Conservation (phyloP, 2,329 filamentous ascomycete genomes). For the Ceratocystis cacaofunesta region DNA sequence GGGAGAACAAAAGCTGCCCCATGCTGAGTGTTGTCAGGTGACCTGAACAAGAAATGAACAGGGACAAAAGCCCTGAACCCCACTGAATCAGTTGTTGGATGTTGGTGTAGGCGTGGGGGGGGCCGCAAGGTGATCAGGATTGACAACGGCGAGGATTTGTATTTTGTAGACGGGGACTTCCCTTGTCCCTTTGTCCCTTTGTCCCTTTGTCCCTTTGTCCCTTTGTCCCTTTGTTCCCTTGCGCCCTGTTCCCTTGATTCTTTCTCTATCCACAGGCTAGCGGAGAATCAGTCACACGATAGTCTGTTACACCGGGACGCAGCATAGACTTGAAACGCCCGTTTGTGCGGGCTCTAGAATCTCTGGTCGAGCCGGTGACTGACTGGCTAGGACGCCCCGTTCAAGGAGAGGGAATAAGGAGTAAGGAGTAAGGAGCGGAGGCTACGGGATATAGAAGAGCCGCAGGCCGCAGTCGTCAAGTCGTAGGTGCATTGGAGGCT, state of each 20-base stretch:
- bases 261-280: not conserved
- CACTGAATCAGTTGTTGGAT: not conserved
- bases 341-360: not conserved
- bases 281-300: not conserved
- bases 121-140: not conserved
- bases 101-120: not conserved
- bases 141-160: not conserved
- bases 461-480: not conserved
- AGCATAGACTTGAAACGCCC: not conserved
- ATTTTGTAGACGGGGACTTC: not conserved
- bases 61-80: not conserved
- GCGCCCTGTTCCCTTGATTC: not conserved
- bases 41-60: not conserved
- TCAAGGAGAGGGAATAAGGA: not conserved
- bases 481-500: not conserved
- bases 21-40: not conserved
- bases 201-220: too few species aligned
- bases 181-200: not conserved
- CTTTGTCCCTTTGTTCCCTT: not conserved
- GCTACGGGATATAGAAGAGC: not conserved
- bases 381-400: not conserved
- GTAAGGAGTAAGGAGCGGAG: not conserved
- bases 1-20: not conserved
- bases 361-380: not conserved
- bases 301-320: not conserved